Conservation (phyloP, 768 basidiomycete genomes). For the Rhodocollybia butyracea region DNA sequence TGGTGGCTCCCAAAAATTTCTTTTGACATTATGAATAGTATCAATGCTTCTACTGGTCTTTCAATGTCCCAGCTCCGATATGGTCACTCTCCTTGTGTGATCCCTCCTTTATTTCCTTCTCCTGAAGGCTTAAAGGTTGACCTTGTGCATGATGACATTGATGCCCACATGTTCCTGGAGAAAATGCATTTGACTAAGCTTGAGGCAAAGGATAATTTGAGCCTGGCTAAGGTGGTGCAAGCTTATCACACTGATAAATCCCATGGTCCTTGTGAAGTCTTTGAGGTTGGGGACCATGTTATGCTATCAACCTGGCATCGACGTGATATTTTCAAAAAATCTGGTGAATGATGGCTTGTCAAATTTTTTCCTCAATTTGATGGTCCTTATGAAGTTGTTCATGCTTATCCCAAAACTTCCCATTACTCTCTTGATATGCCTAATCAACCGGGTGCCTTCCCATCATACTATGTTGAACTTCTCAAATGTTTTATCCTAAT, state of each 20-base stretch:
- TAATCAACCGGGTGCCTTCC: slow-evolving; percentile 15
- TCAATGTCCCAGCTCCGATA: slow-evolving; percentile 22
- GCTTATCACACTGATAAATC: slow-evolving; percentile 15
- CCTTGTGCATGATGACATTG: background rate
- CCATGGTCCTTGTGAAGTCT: slow-evolving; percentile 11
- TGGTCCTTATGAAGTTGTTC: slow-evolving; percentile 13
- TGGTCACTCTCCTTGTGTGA: slow-evolving; percentile 17
- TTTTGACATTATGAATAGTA: slow-evolving; percentile 27
- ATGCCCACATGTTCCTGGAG: background rate
- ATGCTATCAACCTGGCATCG: slow-evolving; percentile 21
- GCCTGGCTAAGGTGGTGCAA: slow-evolving; percentile 12
- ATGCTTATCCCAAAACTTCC: slow-evolving; percentile 13
- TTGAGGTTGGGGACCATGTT: slow-evolving; percentile 22
- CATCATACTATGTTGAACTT: slow-evolving; percentile 27
- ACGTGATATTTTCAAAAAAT: slow-evolving; percentile 14
- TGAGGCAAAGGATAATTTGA: slow-evolving; percentile 12
- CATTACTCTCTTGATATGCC: slow-evolving; percentile 20
- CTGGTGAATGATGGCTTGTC: slow-evolving; percentile 17
- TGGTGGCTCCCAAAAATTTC: too few relatives aligned
- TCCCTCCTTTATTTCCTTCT: slow-evolving; percentile 24
- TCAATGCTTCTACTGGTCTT: slow-evolving; percentile 25
- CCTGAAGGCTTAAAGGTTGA: too few relatives aligned
- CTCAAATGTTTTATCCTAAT: slow-evolving; percentile 20
- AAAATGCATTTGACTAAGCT: background rate
- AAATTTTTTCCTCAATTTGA: slow-evolving; percentile 22